Percentiles rank a stretch among this genome's conserved stretches.
phyloP scores from a whole-genome alignment of 148 eudicot genomes.

The Rhododendron ferrugineum region DNA sequence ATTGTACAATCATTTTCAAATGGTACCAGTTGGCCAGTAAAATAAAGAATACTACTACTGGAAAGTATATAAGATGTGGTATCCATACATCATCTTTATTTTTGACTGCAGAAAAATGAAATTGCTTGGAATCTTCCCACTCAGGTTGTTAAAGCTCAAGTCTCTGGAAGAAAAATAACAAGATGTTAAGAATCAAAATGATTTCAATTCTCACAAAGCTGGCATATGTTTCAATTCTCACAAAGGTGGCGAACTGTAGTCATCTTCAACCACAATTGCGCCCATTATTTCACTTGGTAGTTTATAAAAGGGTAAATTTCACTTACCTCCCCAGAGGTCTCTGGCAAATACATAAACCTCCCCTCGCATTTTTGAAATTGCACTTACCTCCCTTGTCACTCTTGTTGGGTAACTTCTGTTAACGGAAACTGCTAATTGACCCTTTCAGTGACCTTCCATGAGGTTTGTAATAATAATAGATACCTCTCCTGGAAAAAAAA shows the following conservation, averaged over 20 bases:
- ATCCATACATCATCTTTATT: conserved; percentile 19
- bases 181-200: not conserved
- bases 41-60: not conserved
- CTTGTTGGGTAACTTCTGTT: no score
- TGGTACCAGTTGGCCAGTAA: not conserved
- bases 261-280: not conserved
- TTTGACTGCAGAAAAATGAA: not conserved
- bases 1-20: not conserved
- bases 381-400: no score
- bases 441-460: no score
- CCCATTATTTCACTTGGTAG: not conserved
- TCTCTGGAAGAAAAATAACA: conserved; percentile 18
- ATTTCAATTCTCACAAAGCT: not conserved
- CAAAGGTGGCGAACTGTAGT: not conserved
- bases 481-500: no score
- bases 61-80: not conserved
- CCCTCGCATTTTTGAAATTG: no score
- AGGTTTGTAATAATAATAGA: no score
- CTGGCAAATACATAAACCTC: no score
- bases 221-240: not conserved
- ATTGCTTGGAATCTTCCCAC: conserved; percentile 25
- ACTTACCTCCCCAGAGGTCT: no score
- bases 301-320: not conserved
- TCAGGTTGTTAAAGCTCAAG: conserved; percentile 35
- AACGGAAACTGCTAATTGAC: no score